Percentiles rank a stretch among this genome's conserved stretches.
Evolutionary conservation across 352 stramenopile genomes (phyloP).

Genomic region (Phytophthora chlamydospora): DNA sequence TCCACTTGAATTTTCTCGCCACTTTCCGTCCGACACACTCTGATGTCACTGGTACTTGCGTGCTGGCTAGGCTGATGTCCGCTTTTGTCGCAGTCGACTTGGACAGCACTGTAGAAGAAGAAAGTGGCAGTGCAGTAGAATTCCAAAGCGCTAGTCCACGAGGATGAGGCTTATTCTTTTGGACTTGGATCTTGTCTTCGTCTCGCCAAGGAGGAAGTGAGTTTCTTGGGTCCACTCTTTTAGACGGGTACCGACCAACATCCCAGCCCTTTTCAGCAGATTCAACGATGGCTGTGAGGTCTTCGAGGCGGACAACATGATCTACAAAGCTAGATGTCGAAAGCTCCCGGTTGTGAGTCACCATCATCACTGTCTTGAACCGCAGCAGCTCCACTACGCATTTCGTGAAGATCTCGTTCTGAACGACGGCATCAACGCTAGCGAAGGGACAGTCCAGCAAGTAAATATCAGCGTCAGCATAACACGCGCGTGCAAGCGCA

Average conservation of each 20-base stretch:
- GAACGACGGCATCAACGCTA: conserved; percentile 62
- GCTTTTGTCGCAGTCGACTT: conserved; percentile 14
- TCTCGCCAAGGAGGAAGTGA: conserved; percentile 39
- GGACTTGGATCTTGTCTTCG: neutral
- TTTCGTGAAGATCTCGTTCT: conserved; percentile 65
- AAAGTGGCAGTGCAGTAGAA: conserved; percentile 9
- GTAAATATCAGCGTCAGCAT: conserved; percentile 61
- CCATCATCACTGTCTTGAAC: conserved; percentile 58
- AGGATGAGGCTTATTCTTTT: conserved; percentile 1
- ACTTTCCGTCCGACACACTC: conserved; percentile 34
- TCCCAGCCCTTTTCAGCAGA: conserved; percentile 30
- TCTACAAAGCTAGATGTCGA: conserved; percentile 53
- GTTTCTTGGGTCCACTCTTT: conserved; percentile 36
- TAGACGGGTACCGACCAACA: conserved; percentile 25
- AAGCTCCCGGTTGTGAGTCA: conserved; percentile 63
- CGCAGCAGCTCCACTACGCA: conserved; percentile 57
- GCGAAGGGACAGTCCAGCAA: conserved; percentile 59
- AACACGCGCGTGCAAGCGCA: conserved; percentile 60
- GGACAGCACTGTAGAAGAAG: conserved; percentile 2
- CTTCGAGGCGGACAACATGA: conserved; percentile 41
- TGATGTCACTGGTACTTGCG: conserved; percentile 27
- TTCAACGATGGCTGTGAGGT: conserved; percentile 36
- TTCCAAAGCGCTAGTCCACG: conserved; percentile 33
- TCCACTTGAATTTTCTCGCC: conserved; percentile 30
- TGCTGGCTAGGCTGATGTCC: conserved; percentile 1